Evolutionary conservation across 2,329 filamentous ascomycete species (phyloP), one percentile per base, ranked within the genome.

Genomic region (Tolypocladium ophioglossoides): DNA sequence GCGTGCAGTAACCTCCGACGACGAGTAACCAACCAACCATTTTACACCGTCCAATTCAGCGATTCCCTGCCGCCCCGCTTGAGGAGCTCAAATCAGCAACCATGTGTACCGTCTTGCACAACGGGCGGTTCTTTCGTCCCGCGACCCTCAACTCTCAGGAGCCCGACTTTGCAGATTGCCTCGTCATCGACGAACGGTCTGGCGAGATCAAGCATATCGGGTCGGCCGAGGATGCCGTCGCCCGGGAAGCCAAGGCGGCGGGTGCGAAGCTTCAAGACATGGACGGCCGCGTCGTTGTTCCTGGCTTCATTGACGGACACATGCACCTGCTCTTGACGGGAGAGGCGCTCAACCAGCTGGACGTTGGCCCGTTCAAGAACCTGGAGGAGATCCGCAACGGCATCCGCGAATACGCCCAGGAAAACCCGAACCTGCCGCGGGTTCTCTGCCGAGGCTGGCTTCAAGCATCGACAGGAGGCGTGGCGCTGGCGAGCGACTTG

Each of bases 221-320:
- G 44, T 47, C 44, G 16, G 16, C 9, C 14, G 44, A 30, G 8
- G 53, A 57, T 16, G 52, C 18, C 3, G 46, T 37, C 22, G 52
- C 52, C 20, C 49, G 38, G 32, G 37, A 54, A 27, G 52, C 49
- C 32, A 44, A 34, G 30, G 37, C 30, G 10, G 50, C 52, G 3
- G 54, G 54, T 8, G 54, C 56, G 12, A 12, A 48, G 37, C 24
- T 53, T n/a, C 37, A 52, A 4, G 54, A 56, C 52, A 54, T 57
- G 56, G 30, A 51, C 14, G 50, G 44, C 11, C 51, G 54, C 9
- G 27, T 56, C 7, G 27, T 61, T 4, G 58, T 75, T 1, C 72
- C 73, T 2, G 68, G 71, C 1, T 74, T 75, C 59, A 70, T 75
- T 24, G 72, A 75, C 57, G 70, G 69, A 2, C 73, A 75, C 52